Evolutionary conservation across 2,329 filamentous ascomycete species (phyloP).

Genomic region (Pezicula rhizophila): DNA sequence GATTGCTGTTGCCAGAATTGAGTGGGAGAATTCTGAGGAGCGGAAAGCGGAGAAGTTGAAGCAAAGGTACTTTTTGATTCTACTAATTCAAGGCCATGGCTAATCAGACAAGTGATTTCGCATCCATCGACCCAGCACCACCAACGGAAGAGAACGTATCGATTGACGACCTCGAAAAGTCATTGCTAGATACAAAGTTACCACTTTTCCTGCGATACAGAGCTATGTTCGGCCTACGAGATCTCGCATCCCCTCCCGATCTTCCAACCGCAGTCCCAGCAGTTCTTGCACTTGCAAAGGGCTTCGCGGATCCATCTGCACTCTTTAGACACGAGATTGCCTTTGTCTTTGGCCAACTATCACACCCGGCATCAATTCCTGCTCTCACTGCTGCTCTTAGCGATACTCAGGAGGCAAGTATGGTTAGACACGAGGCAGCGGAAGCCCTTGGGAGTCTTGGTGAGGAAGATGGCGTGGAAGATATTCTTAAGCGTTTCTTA

Average conservation of each 20-base stretch:
- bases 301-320: conserved; percentile 78
- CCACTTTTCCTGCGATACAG: conserved; percentile 91
- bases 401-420: conserved; percentile 76
- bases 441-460: conserved; percentile 93
- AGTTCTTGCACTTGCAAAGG: conserved; percentile 76
- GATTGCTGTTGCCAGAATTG: conserved; percentile 87
- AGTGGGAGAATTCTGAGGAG: conserved; percentile 80
- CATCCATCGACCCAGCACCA: conserved; percentile 90
- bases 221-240: conserved; percentile 95
- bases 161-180: conserved; percentile 68
- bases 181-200: conserved; percentile 69
- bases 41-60: conserved; percentile 70
- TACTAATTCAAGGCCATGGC: conserved; percentile 5
- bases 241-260: conserved; percentile 88
- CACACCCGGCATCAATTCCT: conserved; percentile 93
- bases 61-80: conserved; percentile 56
- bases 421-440: conserved; percentile 96
- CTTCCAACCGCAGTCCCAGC: conserved; percentile 86
- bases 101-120: conserved; percentile 67
- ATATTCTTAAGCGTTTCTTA: conserved; percentile 74
- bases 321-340: conserved; percentile 97
- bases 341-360: conserved; percentile 95
- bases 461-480: conserved; percentile 88
- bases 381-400: conserved; percentile 74
- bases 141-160: conserved; percentile 70